Base-by-base conservation (phyloP, 768 basidiomycete species). In the Termitomyces sp. region DNA sequence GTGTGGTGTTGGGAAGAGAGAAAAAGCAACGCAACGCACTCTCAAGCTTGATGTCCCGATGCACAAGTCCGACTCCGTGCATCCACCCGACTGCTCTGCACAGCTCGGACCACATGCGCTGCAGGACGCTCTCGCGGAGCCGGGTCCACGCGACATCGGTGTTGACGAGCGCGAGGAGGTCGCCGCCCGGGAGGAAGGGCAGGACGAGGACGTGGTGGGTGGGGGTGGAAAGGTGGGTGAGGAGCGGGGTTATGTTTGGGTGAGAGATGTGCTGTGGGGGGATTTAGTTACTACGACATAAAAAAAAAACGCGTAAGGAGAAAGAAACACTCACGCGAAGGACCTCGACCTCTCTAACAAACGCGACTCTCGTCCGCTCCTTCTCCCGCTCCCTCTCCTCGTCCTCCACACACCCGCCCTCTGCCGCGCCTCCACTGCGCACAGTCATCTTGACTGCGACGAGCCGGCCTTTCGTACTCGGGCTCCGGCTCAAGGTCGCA, bases 41-140 rank as follows among this genome's bases (percentile, higher is more conserved):
- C 69, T 88, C 86, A n/a, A 88, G 83, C 73, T 96, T 96, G 73
- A 96, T 85, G 71, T 95, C 94, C 4, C 94, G 81, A 70, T 96
- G 94, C 1, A 96, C 92, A 40, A 95, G 78, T 1, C 86, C 86
- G 14, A 90, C 88, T 38, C 82, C 77, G 65, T 96, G 93, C 83
- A 96, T 86, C 90, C 92, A 96, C 5, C 83, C 85, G 0, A 95
- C 87, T 6, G 87, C 92, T 35, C 81, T 79, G 57, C 81, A 84
- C 4, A 96, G 76, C 70, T 95, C 94, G 34, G 77, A 76, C 78
- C 87, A 92, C 46, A 95, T 85, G 27, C 90, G 71, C 44, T 82
- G 71, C 4, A 92, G 72, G 17, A 89, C 78, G 7, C 71, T 71
- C 70, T 66, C 66, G 65, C 73, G 62, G 21, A 80, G 65, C 38